Evolutionary conservation across 495 filamentous ascomycete genomes (phyloP).

Genomic region (Aspergillus affinis): DNA sequence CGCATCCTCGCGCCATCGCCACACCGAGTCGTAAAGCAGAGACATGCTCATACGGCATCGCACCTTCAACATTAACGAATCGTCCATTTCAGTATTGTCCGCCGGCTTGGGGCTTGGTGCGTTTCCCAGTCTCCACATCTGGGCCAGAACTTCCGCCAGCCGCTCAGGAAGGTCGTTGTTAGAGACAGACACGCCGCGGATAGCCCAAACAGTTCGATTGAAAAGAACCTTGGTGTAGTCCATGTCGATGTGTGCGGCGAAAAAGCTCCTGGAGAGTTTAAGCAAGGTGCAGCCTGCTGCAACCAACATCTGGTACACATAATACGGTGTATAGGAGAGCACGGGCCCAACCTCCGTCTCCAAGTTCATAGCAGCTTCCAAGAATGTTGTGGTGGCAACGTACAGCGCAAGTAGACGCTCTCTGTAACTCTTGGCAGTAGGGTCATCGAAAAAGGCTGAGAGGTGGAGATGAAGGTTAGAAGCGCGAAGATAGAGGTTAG

Average conservation of each 20-base stretch:
- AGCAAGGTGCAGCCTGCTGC: conserved; percentile 81
- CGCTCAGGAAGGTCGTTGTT: conserved; percentile 84
- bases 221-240: conserved; percentile 74
- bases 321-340: conserved; percentile 75
- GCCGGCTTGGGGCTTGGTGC: conserved; percentile 36
- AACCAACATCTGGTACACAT: conserved; percentile 89
- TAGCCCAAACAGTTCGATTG: conserved; percentile 70
- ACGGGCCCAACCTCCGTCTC: conserved; percentile 50
- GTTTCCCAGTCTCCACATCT: conserved; percentile 81
- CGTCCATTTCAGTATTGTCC: conserved; percentile 54
- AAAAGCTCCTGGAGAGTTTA: conserved; percentile 85
- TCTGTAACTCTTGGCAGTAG: conserved; percentile 68
- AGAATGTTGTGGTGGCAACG: conserved; percentile 69
- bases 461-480: conserved; percentile 81
- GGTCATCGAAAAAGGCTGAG: conserved; percentile 85
- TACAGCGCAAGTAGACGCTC: conserved; percentile 77
- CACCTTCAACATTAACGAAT: conserved; percentile 76
- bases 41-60: conserved; percentile 92
- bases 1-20: conserved; percentile 89
- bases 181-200: conserved; percentile 74
- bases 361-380: conserved; percentile 68
- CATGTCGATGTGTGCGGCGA: conserved; percentile 65
- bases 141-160: conserved; percentile 84
- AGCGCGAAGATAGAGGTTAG: conserved; percentile 72
- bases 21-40: conserved; percentile 86